phyloP scores from a whole-genome alignment of 2,329 filamentous ascomycete species.

The Hypomyces perniciosus region DNA sequence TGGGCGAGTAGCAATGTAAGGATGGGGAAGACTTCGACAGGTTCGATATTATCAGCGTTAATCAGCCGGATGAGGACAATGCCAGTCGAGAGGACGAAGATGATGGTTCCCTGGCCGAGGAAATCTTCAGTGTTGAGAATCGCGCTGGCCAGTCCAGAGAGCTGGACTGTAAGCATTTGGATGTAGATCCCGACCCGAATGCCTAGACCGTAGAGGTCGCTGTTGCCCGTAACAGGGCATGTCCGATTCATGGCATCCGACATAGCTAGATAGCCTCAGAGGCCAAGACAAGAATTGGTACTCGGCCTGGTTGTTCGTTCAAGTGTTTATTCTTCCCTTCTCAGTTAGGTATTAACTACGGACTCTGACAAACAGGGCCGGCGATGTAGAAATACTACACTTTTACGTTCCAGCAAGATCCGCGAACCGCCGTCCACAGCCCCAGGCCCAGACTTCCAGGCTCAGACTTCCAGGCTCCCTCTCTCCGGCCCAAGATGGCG shows the following conservation, averaged over 20 bases:
- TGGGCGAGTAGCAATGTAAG: conserved; percentile 19
- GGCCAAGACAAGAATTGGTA: no score
- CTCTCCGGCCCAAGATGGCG: not conserved
- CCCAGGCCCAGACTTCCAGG: not conserved
- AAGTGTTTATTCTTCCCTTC: no score
- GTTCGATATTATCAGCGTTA: conserved; percentile 9
- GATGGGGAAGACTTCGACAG: conserved; percentile 21
- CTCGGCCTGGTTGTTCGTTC: no score
- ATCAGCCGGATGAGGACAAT: conserved; percentile 17
- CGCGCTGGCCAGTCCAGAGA: conserved; percentile 17
- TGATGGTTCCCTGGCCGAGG: conserved; percentile 18
- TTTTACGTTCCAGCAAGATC: no score
- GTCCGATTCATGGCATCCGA: not conserved
- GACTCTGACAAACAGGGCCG: no score
- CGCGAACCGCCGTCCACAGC: no score
- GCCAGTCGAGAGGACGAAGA: conserved; percentile 19
- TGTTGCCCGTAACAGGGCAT: conserved; percentile 18
- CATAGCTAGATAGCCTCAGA: no score
- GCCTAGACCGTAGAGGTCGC: conserved; percentile 24
- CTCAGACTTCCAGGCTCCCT: not conserved
- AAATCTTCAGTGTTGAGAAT: conserved; percentile 17
- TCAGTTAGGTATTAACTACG: no score
- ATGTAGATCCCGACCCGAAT: conserved; percentile 25
- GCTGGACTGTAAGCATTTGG: conserved; percentile 21
- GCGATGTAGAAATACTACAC: no score